Percentiles rank a stretch among this genome's conserved stretches.
These are phyloP conservation scores for Rutstroemia sydowiana DNA, from an alignment of 2,329 filamentous ascomycete genomes.

Conservation along the genomic window DNA sequence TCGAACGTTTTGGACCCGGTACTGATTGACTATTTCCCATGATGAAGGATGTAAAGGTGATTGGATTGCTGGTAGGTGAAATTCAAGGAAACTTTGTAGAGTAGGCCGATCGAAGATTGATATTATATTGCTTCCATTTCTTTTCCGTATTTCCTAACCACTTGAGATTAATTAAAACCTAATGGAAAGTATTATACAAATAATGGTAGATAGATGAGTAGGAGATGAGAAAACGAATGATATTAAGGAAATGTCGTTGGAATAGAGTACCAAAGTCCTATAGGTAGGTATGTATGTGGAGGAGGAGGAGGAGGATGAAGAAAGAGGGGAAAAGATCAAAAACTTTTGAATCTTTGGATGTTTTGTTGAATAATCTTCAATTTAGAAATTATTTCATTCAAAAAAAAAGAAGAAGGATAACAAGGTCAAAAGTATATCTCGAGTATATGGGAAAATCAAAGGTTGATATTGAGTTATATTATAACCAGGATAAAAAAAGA, in stretches of 20 bases:
- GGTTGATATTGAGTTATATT: too few species aligned
- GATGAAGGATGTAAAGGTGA: not conserved
- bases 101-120: not conserved
- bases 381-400: too few species aligned
- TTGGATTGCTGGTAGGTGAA: not conserved
- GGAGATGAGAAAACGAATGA: not conserved
- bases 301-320: constrained; percentile 4
- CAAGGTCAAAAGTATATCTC: too few species aligned
- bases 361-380: too few species aligned
- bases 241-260: not conserved
- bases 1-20: constrained; percentile 15
- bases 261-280: not conserved
- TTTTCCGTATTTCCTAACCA: constrained; percentile 1
- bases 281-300: not conserved
- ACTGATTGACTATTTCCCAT: constrained; percentile 28
- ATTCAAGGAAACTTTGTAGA: not conserved
- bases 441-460: too few species aligned
- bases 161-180: not conserved
- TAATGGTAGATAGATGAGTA: too few species aligned
- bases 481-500: too few species aligned
- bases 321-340: not conserved
- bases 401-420: too few species aligned
- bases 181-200: not conserved
- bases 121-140: constrained; percentile 10
- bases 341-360: too few species aligned